Conservation (phyloP, 2,329 filamentous ascomycete genomes). For the Ophiosphaerella narmari region DNA sequence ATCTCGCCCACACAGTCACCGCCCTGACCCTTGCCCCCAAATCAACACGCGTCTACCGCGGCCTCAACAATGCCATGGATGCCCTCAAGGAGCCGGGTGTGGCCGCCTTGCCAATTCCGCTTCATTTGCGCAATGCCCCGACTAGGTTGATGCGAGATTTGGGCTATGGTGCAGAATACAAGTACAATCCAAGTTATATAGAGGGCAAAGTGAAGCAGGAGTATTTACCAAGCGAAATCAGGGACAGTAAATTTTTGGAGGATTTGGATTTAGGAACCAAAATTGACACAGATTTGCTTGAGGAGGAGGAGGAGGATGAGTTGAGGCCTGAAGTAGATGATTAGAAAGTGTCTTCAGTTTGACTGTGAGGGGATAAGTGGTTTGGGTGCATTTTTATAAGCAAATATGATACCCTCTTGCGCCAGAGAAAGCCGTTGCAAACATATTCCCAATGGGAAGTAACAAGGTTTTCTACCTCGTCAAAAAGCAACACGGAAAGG, state of each 20-base stretch:
- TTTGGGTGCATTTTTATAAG: not conserved
- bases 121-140: conserved; percentile 89
- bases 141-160: conserved; percentile 92
- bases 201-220: conserved; percentile 83
- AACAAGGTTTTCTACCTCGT: too few species aligned
- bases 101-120: conserved; percentile 78
- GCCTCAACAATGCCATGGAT: conserved; percentile 76
- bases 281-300: conserved; percentile 60
- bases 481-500: too few species aligned
- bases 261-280: conserved; percentile 77
- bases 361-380: not conserved
- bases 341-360: not conserved
- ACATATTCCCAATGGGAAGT: too few species aligned
- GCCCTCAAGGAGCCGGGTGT: conserved; percentile 83
- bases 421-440: too few species aligned
- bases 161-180: conserved; percentile 89
- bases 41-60: conserved; percentile 84
- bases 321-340: conserved; percentile 33
- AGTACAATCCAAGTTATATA: conserved; percentile 91
- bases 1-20: conserved; percentile 83
- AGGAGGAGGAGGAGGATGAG: conserved; percentile 36
- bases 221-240: conserved; percentile 81
- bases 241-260: conserved; percentile 76
- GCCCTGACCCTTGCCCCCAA: conserved; percentile 82
- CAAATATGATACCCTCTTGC: conserved; percentile 5